phyloP scores from a whole-genome alignment of 305 asterid species.

The Plantago coronopus region DNA sequence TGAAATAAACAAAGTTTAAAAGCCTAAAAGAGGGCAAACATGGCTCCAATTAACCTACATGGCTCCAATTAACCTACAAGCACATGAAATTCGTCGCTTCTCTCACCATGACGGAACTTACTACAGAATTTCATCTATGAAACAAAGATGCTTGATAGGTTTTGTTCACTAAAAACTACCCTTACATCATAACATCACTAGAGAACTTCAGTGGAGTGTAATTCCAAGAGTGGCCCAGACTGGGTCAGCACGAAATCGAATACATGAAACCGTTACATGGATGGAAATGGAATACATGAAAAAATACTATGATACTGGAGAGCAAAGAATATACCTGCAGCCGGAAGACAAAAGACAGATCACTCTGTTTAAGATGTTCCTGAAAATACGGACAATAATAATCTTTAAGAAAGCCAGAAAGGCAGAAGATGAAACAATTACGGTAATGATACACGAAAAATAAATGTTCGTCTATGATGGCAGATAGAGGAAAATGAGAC shows the following conservation, averaged over 20 bases:
- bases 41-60: not conserved
- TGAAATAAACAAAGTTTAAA: not conserved
- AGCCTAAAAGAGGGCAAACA: not conserved
- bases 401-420: slow-evolving; percentile 14
- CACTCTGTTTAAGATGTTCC: slow-evolving; percentile 98
- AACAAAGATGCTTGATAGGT: not conserved
- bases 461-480: not conserved
- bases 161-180: not conserved
- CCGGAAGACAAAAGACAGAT: slow-evolving; percentile 92
- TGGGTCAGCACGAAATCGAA: not conserved
- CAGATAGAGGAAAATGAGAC: not conserved
- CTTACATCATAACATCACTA: not conserved
- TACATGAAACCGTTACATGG: not conserved
- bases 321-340: slow-evolving; percentile 65
- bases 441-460: not conserved
- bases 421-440: slow-evolving; percentile 7
- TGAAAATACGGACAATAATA: slow-evolving; percentile 38
- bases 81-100: not conserved
- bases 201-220: not conserved
- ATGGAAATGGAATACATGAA: slow-evolving; percentile 7
- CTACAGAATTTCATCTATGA: too few species aligned
- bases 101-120: not conserved
- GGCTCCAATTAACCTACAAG: not conserved
- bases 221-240: not conserved
- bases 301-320: slow-evolving; percentile 14